Evolutionary conservation across 2,329 filamentous ascomycete genomes (phyloP).

Genomic region (Aspergillus sp.): DNA sequence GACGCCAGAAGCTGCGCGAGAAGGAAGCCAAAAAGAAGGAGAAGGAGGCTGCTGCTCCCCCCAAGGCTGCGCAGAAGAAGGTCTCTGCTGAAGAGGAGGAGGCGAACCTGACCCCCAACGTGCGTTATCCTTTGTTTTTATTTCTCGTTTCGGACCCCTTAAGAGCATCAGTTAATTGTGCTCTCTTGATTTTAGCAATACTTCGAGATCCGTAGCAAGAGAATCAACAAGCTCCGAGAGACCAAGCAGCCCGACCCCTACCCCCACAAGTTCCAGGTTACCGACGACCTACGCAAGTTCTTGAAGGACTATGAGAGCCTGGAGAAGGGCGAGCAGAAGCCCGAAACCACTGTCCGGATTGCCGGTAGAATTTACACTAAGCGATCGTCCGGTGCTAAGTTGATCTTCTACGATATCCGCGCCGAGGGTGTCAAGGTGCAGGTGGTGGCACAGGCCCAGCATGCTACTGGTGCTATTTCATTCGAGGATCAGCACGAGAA

Average conservation of each 20-base stretch:
- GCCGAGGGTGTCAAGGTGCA: conserved; percentile 77
- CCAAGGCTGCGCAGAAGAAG: conserved; percentile 59
- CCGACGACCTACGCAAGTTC: conserved; percentile 79
- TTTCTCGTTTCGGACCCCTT: background rate
- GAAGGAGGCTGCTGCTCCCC: conserved; percentile 69
- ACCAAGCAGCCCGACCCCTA: conserved; percentile 79
- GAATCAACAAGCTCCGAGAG: conserved; percentile 72
- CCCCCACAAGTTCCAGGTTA: conserved; percentile 90
- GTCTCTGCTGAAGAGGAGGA: conserved; percentile 64
- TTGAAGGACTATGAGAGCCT: conserved; percentile 71
- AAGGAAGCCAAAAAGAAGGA: conserved; percentile 85
- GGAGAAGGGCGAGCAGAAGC: conserved; percentile 81
- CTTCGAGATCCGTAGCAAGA: conserved; percentile 90
- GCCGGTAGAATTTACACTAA: conserved; percentile 89
- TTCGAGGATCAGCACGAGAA: conserved; percentile 90
- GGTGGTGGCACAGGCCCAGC: conserved; percentile 86
- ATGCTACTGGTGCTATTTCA: conserved; percentile 65
- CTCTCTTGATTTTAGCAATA: conserved; percentile 64
- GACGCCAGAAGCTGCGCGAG: conserved; percentile 86
- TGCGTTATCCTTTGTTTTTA: conserved; percentile 39
- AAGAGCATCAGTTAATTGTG: conserved; percentile 11
- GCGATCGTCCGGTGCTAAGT: conserved; percentile 76
- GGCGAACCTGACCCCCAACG: conserved; percentile 71
- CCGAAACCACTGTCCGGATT: conserved; percentile 72
- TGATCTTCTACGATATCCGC: conserved; percentile 87